Conservation (phyloP, 1,284 basidiomycete species). For the Sparassis latifolia region DNA sequence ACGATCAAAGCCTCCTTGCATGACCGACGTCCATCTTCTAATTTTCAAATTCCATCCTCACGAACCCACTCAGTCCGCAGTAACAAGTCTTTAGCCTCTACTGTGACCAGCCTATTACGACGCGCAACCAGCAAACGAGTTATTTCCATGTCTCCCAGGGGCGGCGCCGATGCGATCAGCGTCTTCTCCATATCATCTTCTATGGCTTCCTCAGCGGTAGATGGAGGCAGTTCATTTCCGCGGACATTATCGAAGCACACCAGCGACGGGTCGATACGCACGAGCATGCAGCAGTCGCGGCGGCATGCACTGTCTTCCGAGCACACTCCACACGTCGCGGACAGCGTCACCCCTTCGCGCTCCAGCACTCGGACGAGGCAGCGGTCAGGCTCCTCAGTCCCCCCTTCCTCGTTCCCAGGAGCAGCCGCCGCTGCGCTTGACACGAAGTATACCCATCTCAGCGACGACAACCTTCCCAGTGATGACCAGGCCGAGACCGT, state of each 20-base stretch:
- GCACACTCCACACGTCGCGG: constrained; percentile 7
- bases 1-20: constrained; percentile 23
- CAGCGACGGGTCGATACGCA: constrained; percentile 43
- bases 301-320: constrained; percentile 3
- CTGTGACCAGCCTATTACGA: constrained; percentile 52
- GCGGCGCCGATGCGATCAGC: constrained; percentile 48
- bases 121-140: constrained; percentile 46
- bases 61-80: constrained; percentile 57
- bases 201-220: constrained; percentile 36
- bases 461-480: constrained; percentile 37
- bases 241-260: constrained; percentile 39
- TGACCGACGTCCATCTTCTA: constrained; percentile 37
- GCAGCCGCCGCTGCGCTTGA: constrained; percentile 17
- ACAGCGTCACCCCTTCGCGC: constrained; percentile 18
- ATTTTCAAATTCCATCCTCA: constrained; percentile 42
- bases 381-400: constrained; percentile 33
- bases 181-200: constrained; percentile 48
- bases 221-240: constrained; percentile 28
- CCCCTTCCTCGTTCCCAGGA: constrained; percentile 51
- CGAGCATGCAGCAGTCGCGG: constrained; percentile 17
- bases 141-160: constrained; percentile 32
- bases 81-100: constrained; percentile 52
- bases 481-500: constrained; percentile 51
- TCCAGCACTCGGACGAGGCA: constrained; percentile 33
- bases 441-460: constrained; percentile 24